Base-by-base conservation (phyloP, 352 stramenopile species). In the Pythium rishiriense region DNA sequence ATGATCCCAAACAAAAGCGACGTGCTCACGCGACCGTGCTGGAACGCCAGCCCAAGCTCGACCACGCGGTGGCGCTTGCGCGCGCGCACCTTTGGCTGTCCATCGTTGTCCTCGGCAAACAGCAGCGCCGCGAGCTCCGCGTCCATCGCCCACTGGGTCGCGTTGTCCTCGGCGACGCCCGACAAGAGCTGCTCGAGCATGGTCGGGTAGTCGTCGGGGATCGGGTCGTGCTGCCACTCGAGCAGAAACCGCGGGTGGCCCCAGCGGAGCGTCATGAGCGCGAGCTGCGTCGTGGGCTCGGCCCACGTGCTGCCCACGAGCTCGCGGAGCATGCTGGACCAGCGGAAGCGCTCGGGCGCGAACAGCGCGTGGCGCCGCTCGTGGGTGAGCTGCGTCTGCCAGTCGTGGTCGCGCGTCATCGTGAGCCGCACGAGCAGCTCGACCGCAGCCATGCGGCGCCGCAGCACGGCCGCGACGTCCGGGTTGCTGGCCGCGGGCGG, bases 161-260 rank as follows among this genome's bases (percentile, higher is more conserved):
- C 37, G 21, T 68, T 45, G 43, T 67, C 43, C 8, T 58, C 7
- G 3, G 17, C 39, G 0, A 68, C 45, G 17, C 62, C 62, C 14
- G 42, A 39, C 11, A 68, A 46, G n/a, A 68, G 51, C 22, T 58
- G 42, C 33, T 62, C 53, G 26, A 68, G 62, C 45, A 68, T 57
- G 3, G 42, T n/a, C 5, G 53, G 45, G 21, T 63, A 59, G 25
- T 68, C 57, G 17, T 68, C 52, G 0, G 62, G 62, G 22, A 63
- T 63, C 35, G 54, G 54, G 25, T 63, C 62, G 54, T 63, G 62
- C n/a, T 68, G 42, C 52, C 54, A 68, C 47, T 68, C 52, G 53
- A 68, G 45, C 15, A 68, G 62, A 15, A 68, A 68, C 45, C 48
- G 47, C 35, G 62, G 62, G 39, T 68, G 62, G 31, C 42, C 28